Evolutionary conservation across 1,284 basidiomycete genomes (phyloP), one percentile per base, ranked within the genome.

Genomic region (Apiotrichum gracile): DNA sequence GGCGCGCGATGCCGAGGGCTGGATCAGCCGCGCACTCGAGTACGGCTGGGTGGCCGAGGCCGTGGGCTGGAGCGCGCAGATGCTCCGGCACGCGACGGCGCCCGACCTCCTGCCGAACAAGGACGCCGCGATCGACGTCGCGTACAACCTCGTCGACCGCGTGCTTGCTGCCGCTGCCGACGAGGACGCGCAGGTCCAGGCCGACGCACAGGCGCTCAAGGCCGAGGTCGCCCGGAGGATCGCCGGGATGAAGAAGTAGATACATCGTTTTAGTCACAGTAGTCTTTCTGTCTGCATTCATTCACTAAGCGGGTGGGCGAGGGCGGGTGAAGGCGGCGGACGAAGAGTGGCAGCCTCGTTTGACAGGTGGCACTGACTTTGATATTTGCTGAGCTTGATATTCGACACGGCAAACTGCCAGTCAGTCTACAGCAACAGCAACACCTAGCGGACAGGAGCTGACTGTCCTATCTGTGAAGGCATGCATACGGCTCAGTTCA

Each of bases 81-180:
- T 92, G 57, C 78, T 92, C 44, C 80, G 81, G 5, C 31, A 87
- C 85, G 79, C 81, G 26, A 82, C 79, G 52, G 78, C 79, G 26
- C 77, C 86, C 37, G 79, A 81, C 47, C 80, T 80, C 55, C 77
- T 82, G 48, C 76, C 79, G 14, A 77, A 77, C n/a, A 79, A 80
- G 50, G 79, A 85, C 2, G 79, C 79, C 37, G 85, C 86, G 1
- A 48, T 40, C 4, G 89, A 87, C 82, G 76, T 91, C 26, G 89
- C 91, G 5, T 94, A 92, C 68, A 84, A 83, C 55, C 79, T 94
- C 49, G 81, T 94, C 61, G 91, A 94, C 72, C 85, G 92, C 68
- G 85, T 96, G 17, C 76, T 94, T 17, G 79, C 80, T 19, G 84
- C 86, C 14, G 82, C 85, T 25, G 79, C 82, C 61, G 77, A 80